These are phyloP conservation scores for Chenopodium berlandieri DNA, from an alignment of 148 eudicot genomes.

Conservation along the genomic window DNA sequence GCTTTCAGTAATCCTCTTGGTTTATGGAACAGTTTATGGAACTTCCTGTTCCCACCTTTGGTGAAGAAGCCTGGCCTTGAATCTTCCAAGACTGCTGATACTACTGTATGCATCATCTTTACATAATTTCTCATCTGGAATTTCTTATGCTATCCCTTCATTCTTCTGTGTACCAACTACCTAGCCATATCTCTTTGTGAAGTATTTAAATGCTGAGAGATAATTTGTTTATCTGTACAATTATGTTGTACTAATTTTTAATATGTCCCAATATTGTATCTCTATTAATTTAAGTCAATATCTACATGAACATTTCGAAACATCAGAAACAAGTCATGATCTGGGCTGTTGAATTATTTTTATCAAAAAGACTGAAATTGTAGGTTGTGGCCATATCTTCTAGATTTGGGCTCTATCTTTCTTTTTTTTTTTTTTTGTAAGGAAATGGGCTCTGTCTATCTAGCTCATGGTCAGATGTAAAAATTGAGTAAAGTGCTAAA, in stretches of 20 bases:
- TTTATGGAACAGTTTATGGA: constrained; percentile 83
- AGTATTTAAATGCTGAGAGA: neutral
- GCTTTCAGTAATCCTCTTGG: constrained; percentile 46
- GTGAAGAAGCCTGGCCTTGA: constrained; percentile 46
- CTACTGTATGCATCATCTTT: constrained; percentile 42
- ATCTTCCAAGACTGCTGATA: constrained; percentile 34
- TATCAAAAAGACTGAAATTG: neutral
- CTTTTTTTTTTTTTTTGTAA: too few relatives aligned
- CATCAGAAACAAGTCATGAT: neutral
- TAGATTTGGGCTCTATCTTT: neutral
- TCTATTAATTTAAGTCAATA: neutral
- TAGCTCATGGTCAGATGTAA: neutral
- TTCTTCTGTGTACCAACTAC: neutral
- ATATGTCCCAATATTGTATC: neutral
- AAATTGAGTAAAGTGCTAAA: neutral
- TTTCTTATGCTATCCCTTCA: neutral
- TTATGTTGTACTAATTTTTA: neutral
- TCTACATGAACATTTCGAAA: neutral
- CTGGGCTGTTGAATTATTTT: neutral
- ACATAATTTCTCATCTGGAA: constrained; percentile 1
- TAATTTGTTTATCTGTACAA: neutral
- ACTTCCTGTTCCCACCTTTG: constrained; percentile 46
- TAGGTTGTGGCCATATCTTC: neutral
- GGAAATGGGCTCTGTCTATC: neutral
- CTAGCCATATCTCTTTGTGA: neutral